Percentiles rank a stretch among this genome's conserved stretches.
These are phyloP conservation scores for Agaricales sp. DNA, from an alignment of 1,284 basidiomycete genomes.

Conservation along the genomic window DNA sequence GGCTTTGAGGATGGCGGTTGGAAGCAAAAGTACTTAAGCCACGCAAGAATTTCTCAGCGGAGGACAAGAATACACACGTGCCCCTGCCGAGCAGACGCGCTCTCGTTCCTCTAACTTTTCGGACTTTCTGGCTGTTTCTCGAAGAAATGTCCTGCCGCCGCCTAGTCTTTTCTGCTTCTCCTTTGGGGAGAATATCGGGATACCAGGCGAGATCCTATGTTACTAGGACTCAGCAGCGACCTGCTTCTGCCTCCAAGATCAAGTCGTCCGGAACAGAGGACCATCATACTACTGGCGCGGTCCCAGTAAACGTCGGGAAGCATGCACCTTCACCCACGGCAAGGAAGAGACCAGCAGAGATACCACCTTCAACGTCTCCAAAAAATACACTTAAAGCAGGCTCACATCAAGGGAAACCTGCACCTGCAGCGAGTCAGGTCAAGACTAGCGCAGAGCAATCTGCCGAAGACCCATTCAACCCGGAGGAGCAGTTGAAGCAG, in stretches of 20 bases:
- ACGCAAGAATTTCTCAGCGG: slow-evolving; percentile 2
- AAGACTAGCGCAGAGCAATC: slow-evolving; percentile 10
- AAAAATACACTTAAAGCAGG: not conserved
- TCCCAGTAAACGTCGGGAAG: not conserved
- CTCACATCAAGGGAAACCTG: slow-evolving; percentile 1
- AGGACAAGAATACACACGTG: slow-evolving; percentile 6
- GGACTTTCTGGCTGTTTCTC: not conserved
- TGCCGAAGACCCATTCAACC: slow-evolving; percentile 9
- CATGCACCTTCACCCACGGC: not conserved
- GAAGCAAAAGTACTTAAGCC: slow-evolving; percentile 10
- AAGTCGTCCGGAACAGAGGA: too few relatives aligned
- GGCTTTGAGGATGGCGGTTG: slow-evolving; percentile 18
- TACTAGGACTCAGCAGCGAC: too few relatives aligned
- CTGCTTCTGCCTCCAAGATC: too few relatives aligned
- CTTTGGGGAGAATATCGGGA: too few relatives aligned
- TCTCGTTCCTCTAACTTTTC: not conserved
- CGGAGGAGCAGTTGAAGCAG: slow-evolving; percentile 23
- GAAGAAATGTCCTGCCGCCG: too few relatives aligned
- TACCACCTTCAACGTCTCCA: not conserved
- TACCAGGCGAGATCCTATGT: too few relatives aligned
- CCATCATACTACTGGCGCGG: not conserved
- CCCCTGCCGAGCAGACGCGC: not conserved
- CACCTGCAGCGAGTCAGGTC: slow-evolving; percentile 4
- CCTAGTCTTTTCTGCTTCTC: too few relatives aligned
- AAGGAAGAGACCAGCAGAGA: not conserved